Evolutionary conservation across 2,329 filamentous ascomycete genomes (phyloP).

Genomic region (Coniosporium tulheliwenetii): DNA sequence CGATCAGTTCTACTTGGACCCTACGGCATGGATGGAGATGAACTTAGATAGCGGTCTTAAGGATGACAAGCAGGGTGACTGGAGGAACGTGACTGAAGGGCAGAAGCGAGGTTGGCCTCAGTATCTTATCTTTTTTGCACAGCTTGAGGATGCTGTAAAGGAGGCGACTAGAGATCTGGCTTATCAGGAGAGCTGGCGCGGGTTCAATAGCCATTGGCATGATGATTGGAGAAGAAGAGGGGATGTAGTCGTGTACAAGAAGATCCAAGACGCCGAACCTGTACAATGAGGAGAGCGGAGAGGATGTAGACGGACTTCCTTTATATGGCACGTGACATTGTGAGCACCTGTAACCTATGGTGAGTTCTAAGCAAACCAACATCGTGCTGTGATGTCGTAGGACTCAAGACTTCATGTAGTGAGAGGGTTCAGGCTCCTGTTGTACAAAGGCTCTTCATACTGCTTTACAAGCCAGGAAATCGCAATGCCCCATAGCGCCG

Average conservation of each 20-base stretch:
- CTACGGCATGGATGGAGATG: constrained; percentile 25
- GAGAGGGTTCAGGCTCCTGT: no score
- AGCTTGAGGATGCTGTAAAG: constrained; percentile 35
- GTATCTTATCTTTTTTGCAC: constrained; percentile 39
- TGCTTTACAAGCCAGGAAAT: no score
- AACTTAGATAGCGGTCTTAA: neutral
- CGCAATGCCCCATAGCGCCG: no score
- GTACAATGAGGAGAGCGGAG: no score
- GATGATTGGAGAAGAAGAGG: constrained; percentile 45
- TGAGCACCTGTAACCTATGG: no score
- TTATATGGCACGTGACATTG: no score
- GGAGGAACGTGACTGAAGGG: constrained; percentile 1
- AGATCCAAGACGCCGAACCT: no score
- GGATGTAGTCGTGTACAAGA: constrained; percentile 40
- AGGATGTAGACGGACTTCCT: no score
- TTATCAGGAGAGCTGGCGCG: constrained; percentile 43
- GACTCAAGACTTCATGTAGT: no score
- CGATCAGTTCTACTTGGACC: constrained; percentile 69
- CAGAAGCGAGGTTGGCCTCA: constrained; percentile 23
- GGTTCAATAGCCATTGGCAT: constrained; percentile 46
- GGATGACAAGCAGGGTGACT: neutral
- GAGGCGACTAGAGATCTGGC: constrained; percentile 24
- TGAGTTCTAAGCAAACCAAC: no score
- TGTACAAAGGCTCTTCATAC: no score
- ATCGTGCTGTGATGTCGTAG: no score